Evolutionary conservation across 2,329 filamentous ascomycete species (phyloP), one percentile per base, ranked within the genome.

Genomic region (Scleromitrula shiraiana): DNA sequence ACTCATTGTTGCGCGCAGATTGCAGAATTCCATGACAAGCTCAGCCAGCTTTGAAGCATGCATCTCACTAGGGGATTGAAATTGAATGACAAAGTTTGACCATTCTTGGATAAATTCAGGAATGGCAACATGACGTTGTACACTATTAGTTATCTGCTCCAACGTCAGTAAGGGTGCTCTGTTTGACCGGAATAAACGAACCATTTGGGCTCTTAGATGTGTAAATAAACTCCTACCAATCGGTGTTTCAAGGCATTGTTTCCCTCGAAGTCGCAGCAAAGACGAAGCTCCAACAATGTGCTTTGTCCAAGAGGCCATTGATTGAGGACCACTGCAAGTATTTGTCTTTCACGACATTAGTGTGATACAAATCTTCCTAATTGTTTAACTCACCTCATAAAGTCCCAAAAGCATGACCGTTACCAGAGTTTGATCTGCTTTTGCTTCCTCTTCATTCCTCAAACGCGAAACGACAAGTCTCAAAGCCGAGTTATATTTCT

Each of bases 161-260:
- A 22, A 40, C 68, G 69, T 55, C 66, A 38, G 65, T 10, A 8
- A 24, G 7, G n/a, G 8, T 4, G 4, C 4, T 12, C 9, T 2
- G n/a, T 45, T 23, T 7, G 7, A 22, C 3, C 5, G 10, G 36
- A 5, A 2, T 12, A 44, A 27, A 17, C 51, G 41, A 43, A 62
- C 58, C 20, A 58, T 42, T 51, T 60, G 57, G n/a, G 53, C 45
- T 32, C 59, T 73, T 24, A 77, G 65, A 69, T 77, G 75, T 47
- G 72, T 65, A 56, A 78, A 78, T 71, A 78, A 73, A 46, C 70
- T 66, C 30, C 68, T 64, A 2, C 75, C 74, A 3, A 72, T 69
- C 36, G 64, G 63, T 10, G 70, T 74, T 43, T 58, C 60, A 53
- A 78, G 72, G 49, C 74, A 72, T 6, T 62, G 61, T 10, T 66